These are phyloP conservation scores for Dianthus caryophyllus DNA, from an alignment of 148 eudicot species.

Conservation along the genomic window DNA sequence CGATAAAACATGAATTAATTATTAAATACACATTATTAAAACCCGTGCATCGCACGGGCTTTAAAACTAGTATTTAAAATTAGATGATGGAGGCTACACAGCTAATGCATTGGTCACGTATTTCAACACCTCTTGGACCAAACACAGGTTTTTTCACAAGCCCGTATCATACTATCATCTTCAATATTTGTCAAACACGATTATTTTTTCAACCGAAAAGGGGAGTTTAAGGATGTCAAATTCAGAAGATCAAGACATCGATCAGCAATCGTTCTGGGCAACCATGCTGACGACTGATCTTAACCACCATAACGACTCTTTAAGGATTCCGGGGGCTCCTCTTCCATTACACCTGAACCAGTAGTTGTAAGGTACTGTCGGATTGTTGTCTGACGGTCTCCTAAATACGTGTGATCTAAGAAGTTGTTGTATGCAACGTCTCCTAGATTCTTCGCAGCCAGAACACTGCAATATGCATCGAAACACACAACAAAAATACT, in stretches of 20 bases:
- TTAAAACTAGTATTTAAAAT: neutral
- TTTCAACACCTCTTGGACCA: no score
- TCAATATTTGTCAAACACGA: neutral
- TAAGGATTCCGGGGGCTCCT: conserved; percentile 81
- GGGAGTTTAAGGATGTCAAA: neutral
- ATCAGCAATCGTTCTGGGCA: neutral
- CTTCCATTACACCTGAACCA: conserved; percentile 96
- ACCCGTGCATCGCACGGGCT: no score
- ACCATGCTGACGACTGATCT: neutral
- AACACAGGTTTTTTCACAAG: neutral
- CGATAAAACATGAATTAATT: no score
- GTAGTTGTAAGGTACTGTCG: conserved; percentile 61
- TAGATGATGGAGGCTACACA: neutral
- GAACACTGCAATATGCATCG: conserved; percentile 48
- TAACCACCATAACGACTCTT: conserved; percentile 77
- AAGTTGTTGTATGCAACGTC: conserved; percentile 64
- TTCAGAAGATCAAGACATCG: neutral
- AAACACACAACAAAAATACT: neutral
- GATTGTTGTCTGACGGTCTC: conserved; percentile 82
- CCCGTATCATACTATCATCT: neutral
- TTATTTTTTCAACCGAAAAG: neutral
- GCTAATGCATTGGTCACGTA: no score
- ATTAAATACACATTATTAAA: no score
- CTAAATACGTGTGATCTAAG: conserved; percentile 84
- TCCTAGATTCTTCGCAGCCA: conserved; percentile 86